phyloP scores from a whole-genome alignment of 2,329 filamentous ascomycete genomes.

The Metarhizium rileyi region DNA sequence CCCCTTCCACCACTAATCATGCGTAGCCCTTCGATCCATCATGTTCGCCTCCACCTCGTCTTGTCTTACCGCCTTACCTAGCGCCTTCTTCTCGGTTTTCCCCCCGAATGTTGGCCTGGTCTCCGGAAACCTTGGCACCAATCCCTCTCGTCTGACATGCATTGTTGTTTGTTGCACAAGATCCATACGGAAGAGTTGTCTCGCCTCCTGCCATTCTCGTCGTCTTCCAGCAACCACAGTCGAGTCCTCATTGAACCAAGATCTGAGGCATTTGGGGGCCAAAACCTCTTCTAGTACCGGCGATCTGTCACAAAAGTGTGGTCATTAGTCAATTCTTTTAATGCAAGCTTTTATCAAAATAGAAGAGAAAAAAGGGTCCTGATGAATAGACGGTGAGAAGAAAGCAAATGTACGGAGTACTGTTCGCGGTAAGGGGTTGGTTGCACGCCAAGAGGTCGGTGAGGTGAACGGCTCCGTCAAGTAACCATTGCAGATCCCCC shows the following conservation, averaged over 20 bases:
- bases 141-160: not conserved
- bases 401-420: not conserved
- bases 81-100: not conserved
- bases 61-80: not conserved
- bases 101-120: not conserved
- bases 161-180: not conserved
- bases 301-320: conserved; percentile 11
- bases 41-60: not conserved
- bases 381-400: not conserved
- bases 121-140: not conserved
- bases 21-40: not conserved
- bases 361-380: not conserved
- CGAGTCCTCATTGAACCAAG: no score
- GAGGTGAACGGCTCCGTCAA: not conserved
- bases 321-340: conserved; percentile 8
- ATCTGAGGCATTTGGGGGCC: no score
- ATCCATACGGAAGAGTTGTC: no score
- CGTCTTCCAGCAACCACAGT: not conserved
- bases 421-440: not conserved
- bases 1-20: not conserved
- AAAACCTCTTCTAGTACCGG: conserved; percentile 10
- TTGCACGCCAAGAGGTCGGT: not conserved
- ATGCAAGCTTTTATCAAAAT: not conserved
- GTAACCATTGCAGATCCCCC: not conserved
- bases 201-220: not conserved